Conservation (phyloP, 352 stramenopile species). For the Phytophthora uliginosa region DNA sequence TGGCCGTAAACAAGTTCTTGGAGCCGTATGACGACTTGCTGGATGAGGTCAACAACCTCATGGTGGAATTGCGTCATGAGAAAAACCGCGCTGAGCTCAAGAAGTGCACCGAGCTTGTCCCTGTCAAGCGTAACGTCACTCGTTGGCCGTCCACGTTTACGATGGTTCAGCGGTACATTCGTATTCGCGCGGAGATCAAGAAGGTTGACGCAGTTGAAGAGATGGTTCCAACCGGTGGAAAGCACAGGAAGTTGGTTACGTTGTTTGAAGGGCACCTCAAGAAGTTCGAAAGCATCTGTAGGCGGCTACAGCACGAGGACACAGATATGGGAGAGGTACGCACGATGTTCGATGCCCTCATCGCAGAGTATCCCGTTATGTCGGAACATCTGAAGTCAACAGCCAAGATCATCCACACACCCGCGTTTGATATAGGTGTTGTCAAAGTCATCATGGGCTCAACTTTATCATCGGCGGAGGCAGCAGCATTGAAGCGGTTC, state of each 20-base stretch:
- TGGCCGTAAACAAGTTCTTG: constrained; percentile 26
- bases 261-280: background rate
- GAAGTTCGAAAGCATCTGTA: too few relatives aligned
- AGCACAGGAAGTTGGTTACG: constrained; percentile 14
- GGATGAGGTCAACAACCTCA: constrained; percentile 27
- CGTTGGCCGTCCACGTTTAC: constrained; percentile 32
- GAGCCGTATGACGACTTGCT: constrained; percentile 10
- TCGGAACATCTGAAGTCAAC: too few relatives aligned
- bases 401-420: too few relatives aligned
- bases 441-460: too few relatives aligned
- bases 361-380: constrained; percentile 19
- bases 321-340: constrained; percentile 22
- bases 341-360: constrained; percentile 15
- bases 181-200: constrained; percentile 19
- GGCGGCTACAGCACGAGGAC: constrained; percentile 1
- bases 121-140: constrained; percentile 29
- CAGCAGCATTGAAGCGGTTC: too few relatives aligned
- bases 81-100: constrained; percentile 33
- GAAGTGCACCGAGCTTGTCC: constrained; percentile 10
- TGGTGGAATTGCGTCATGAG: constrained; percentile 17
- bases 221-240: constrained; percentile 15
- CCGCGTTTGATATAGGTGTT: too few relatives aligned
- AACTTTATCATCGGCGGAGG: too few relatives aligned
- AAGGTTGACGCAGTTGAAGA: constrained; percentile 26
- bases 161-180: constrained; percentile 30